Base-by-base conservation (phyloP, 306 rosid species). In the Acacia acuminata region DNA sequence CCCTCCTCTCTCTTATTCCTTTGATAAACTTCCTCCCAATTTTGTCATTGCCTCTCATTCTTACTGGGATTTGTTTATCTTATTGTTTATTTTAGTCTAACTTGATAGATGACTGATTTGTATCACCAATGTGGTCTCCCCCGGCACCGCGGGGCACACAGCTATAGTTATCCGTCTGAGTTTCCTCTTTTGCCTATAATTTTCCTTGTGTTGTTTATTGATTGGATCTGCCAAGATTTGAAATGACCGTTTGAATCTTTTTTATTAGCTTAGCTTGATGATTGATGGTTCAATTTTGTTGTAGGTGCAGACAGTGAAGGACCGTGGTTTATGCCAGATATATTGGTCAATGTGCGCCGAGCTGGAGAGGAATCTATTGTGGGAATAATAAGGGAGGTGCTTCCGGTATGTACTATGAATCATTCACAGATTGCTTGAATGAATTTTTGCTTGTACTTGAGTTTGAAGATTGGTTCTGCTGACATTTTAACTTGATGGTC, bases 221-320 rank as follows among this genome's bases (percentile, higher is more conserved):
- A 66, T 81, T 68, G 44, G 44, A 75, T 53, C 30, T 25, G 45
- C 76, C 47, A 77, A 66, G 32, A 27, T 76, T 60, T 66, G 19
- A 69, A 73, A 34, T 82, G 19, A 1, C 36, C 8, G 9, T 53
- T 44, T 45, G 22, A 25, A 38, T 77, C 22, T 77, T 55, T 71
- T 63, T 64, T 9, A 11, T 8, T n/a, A 19, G 51, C 75, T 72
- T 71, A 24, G 50, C 71, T 76, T 75, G 19, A 48, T 34, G 44
- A 73, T 76, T 40, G 42, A 44, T 73, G 50, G 48, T 81, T 81
- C 71, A 58, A 74, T 51, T 79, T 79, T 73, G 38, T 86, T 79
- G 90, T 87, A 96, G 98, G 98, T 36, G 97, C 94, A 82, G 98
- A 92, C 70, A 75, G 84, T 3, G 99, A 96, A 82, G 99, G 97